These are phyloP conservation scores for Colletotrichum coccodes DNA, from an alignment of 2,329 filamentous ascomycete genomes.

Conservation along the genomic window DNA sequence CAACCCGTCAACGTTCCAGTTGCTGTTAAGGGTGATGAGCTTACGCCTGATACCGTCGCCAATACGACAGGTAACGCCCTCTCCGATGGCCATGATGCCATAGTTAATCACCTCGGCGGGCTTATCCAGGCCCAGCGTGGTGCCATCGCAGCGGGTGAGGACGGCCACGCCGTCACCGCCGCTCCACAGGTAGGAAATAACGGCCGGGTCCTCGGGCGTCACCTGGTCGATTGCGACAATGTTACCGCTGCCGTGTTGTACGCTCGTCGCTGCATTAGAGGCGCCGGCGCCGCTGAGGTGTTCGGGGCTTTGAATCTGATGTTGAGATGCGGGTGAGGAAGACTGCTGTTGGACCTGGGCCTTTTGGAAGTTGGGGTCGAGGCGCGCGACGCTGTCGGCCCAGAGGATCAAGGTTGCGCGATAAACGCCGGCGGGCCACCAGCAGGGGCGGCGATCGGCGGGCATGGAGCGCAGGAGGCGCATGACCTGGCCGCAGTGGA, in stretches of 20 bases:
- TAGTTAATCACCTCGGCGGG: conserved; percentile 52
- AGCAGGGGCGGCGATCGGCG: conserved; percentile 68
- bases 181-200: conserved; percentile 51
- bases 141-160: conserved; percentile 46
- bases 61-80: conserved; percentile 53
- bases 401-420: conserved; percentile 72
- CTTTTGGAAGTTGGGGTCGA: conserved; percentile 44
- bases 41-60: conserved; percentile 56
- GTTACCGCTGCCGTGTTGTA: conserved; percentile 1
- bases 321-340: conserved; percentile 32
- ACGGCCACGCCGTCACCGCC: conserved; percentile 45
- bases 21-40: conserved; percentile 47
- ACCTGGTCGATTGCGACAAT: conserved; percentile 52
- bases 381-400: conserved; percentile 65
- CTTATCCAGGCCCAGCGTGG: conserved; percentile 47
- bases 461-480: conserved; percentile 70
- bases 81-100: conserved; percentile 50
- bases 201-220: conserved; percentile 47
- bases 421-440: conserved; percentile 79
- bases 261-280: conserved; percentile 4
- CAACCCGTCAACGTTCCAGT: conserved; percentile 49
- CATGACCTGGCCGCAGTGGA: conserved; percentile 75
- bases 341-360: neutral
- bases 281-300: conserved; percentile 18
- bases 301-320: conserved; percentile 17